Base-by-base conservation (phyloP, 257 asterid genomes). In the Solanum sparsipilum region DNA sequence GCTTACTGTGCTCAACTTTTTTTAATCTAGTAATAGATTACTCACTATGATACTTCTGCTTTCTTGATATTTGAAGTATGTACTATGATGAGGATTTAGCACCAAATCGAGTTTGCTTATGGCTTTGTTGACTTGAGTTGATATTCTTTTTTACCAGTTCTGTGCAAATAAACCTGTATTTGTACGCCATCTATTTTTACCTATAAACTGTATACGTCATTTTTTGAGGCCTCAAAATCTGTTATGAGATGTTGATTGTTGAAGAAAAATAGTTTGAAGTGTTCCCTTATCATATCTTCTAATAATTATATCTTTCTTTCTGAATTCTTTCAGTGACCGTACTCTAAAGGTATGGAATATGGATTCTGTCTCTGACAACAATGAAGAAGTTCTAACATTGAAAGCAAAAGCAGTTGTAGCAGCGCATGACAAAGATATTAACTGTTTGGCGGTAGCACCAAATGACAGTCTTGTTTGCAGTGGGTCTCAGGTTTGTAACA, bases 361-460 rank as follows among this genome's bases (percentile, higher is more conserved):
- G 60, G 98, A 96, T 88, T 95, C 93, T 35, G 89, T 93, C 87
- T 76, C 93, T 36, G 96, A 92, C 16, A 88, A 90, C 86, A 87
- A 20, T 86, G 95, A 89, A 86, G 96, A 91, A 86, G 91, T 89
- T 82, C 85, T 87, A 89, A 91, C 87, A 88, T 92, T 96, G 94
- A 97, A 93, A 94, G 89, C 96, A 90, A 97, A 95, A 94, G 98
- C 98, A 20, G 94, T 91, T 83, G 99, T 96, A 44, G 95, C 96
- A 83, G 99, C 98, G 48, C 99, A 97, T 88, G 99, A 96, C 91
- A 97, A 96, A 93, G 99, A 97, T 91, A 97, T 97, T 39, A 97
- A 96, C 91, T 93, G 98, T 1, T 63, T 97, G 87, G 99, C 99
- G 36, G 87, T 96, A 89, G 94, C 99, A 58, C 99, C 99, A 74